Evolutionary conservation across 805 yeast species (phyloP).

Genomic region (Ogataea trehalophila): DNA sequence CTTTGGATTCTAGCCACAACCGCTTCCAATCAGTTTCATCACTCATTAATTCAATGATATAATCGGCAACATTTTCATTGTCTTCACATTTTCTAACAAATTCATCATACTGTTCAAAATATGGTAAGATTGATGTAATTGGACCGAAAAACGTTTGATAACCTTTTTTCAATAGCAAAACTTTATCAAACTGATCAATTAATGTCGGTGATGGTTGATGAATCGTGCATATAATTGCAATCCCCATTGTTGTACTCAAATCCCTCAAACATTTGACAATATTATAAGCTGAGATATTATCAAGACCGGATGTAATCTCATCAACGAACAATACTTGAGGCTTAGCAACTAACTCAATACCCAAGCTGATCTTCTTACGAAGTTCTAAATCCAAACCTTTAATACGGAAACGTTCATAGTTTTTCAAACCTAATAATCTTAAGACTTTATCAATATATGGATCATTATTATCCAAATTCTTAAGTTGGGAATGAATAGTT

Average conservation of each 20-base stretch:
- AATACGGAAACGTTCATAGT: conserved; percentile 42
- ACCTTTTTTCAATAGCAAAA: conserved; percentile 44
- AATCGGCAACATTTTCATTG: conserved; percentile 40
- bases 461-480: neutral
- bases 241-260: conserved; percentile 45
- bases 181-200: conserved; percentile 43
- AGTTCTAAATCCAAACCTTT: conserved; percentile 41
- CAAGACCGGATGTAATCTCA: conserved; percentile 52
- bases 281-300: conserved; percentile 49
- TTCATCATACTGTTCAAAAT: conserved; percentile 29
- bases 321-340: conserved; percentile 45
- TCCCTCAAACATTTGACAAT: conserved; percentile 41
- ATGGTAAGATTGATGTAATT: conserved; percentile 32
- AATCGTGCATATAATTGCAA: conserved; percentile 46
- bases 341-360: conserved; percentile 43
- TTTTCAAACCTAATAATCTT: conserved; percentile 37
- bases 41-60: conserved; percentile 41
- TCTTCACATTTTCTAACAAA: conserved; percentile 32
- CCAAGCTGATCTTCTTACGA: conserved; percentile 39
- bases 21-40: conserved; percentile 34
- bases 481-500: conserved; percentile 17
- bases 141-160: conserved; percentile 40
- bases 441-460: conserved; percentile 34
- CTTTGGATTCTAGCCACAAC: conserved; percentile 26
- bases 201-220: conserved; percentile 52